phyloP scores from a whole-genome alignment of 768 basidiomycete species.

The Myochromella boudieri region DNA sequence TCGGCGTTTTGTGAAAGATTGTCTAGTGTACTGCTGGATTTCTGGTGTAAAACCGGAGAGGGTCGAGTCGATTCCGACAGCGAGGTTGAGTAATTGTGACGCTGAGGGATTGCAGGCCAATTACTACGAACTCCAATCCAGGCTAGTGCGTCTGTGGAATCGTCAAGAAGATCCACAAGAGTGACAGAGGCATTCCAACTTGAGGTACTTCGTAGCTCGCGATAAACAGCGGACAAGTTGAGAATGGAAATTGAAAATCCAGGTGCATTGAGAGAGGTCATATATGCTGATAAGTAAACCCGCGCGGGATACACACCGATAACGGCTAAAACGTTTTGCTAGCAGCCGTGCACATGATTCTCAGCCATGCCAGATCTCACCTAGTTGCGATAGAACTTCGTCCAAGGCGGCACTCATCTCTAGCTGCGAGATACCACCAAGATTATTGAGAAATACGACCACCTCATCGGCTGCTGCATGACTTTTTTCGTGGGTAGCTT shows the following conservation, averaged over 20 bases:
- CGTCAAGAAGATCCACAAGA: conserved; percentile 38
- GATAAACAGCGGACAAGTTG: conserved; percentile 38
- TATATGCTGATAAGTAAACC: conserved; percentile 49
- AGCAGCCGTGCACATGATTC: background rate
- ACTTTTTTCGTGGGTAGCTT: conserved; percentile 28
- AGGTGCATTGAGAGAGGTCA: conserved; percentile 63
- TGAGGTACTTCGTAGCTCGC: conserved; percentile 1
- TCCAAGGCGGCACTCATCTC: conserved; percentile 53
- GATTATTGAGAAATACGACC: conserved; percentile 54
- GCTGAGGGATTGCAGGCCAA: too few relatives aligned
- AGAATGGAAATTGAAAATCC: conserved; percentile 55
- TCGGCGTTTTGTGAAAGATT: conserved; percentile 18
- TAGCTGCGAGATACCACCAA: conserved; percentile 50
- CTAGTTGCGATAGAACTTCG: conserved; percentile 40
- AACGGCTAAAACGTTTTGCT: conserved; percentile 20
- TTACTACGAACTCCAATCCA: conserved; percentile 35
- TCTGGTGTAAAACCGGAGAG: background rate
- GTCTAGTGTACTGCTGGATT: background rate
- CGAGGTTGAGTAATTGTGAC: background rate
- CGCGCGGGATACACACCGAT: conserved; percentile 34
- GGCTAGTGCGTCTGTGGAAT: conserved; percentile 39
- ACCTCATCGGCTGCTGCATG: conserved; percentile 36
- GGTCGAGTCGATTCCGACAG: background rate
- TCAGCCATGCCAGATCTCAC: conserved; percentile 28
- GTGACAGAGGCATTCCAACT: conserved; percentile 10